phyloP scores from a whole-genome alignment of 1,284 basidiomycete species.

The Trichosporon asahii region DNA sequence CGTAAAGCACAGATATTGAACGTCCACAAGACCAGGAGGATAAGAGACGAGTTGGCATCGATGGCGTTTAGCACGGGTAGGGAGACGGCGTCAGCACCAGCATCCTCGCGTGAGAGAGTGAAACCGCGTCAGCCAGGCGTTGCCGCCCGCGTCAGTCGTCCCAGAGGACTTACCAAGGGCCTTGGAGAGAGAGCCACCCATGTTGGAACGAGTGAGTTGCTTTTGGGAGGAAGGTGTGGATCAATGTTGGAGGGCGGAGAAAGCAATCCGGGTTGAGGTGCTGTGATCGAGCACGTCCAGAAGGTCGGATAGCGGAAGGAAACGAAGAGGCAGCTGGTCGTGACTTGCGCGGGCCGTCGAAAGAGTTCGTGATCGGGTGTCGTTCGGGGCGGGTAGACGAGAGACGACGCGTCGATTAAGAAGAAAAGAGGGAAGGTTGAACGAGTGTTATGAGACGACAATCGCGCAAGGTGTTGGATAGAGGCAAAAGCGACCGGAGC shows the following conservation, averaged over 20 bases:
- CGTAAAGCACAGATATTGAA: not conserved
- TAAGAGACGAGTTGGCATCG: not conserved
- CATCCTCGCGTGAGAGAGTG: not conserved
- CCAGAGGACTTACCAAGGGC: conserved; percentile 43
- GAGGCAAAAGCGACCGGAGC: conserved; percentile 6
- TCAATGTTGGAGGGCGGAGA: not conserved
- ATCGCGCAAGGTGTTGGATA: not conserved
- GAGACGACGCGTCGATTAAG: conserved; percentile 1
- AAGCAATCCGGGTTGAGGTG: not conserved
- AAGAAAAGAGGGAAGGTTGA: conserved; percentile 6
- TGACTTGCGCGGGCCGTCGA: conserved; percentile 6
- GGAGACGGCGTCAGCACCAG: conserved; percentile 12
- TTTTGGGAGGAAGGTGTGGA: not conserved
- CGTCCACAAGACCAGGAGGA: not conserved
- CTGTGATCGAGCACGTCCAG: not conserved
- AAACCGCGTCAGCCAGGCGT: not conserved
- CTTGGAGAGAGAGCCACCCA: conserved; percentile 55
- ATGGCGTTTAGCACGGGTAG: not conserved
- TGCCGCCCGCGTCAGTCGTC: not conserved
- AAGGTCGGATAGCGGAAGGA: not conserved
- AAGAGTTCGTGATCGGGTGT: conserved; percentile 2
- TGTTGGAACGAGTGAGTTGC: conserved; percentile 26
- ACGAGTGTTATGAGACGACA: conserved; percentile 10
- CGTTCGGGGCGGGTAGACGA: not conserved
- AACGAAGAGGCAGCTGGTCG: not conserved